phyloP scores from a whole-genome alignment of 202 grass and related monocot species.

The Saccharum hybrid region DNA sequence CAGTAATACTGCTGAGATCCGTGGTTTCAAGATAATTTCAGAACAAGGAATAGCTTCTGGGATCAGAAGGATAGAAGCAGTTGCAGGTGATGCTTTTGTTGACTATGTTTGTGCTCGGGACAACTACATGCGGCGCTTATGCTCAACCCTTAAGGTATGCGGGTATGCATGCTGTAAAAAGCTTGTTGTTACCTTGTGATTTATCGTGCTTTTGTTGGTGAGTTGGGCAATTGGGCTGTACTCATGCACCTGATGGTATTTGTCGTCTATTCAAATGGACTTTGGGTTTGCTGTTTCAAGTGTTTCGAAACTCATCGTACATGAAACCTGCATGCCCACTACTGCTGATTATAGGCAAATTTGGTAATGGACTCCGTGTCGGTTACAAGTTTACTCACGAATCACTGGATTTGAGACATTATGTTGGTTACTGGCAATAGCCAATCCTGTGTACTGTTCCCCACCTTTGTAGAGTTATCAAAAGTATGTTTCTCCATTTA shows the following conservation, averaged over 20 bases:
- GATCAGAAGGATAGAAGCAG: slow-evolving; percentile 89
- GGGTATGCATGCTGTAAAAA: slow-evolving; percentile 18
- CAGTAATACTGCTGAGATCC: slow-evolving; percentile 82
- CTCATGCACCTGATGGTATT: not conserved
- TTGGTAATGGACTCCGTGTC: not conserved
- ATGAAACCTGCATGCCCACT: slow-evolving; percentile 1
- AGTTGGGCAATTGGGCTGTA: not conserved
- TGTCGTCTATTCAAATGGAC: slow-evolving; percentile 22
- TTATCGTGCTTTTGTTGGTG: slow-evolving; percentile 9
- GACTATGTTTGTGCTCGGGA: slow-evolving; percentile 88
- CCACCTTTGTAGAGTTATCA: not conserved
- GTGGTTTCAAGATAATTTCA: slow-evolving; percentile 94
- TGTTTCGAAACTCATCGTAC: not conserved
- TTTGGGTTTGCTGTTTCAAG: slow-evolving; percentile 23
- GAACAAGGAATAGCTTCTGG: slow-evolving; percentile 99
- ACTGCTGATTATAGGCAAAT: slow-evolving; percentile 3
- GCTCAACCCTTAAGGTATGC: slow-evolving; percentile 79
- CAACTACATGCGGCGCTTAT: slow-evolving; percentile 81
- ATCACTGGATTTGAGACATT: slow-evolving; percentile 2
- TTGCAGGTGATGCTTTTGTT: slow-evolving; percentile 93
- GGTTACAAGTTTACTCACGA: not conserved
- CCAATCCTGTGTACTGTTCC: not conserved
- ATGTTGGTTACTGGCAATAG: slow-evolving; percentile 8
- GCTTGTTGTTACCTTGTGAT: slow-evolving; percentile 6
- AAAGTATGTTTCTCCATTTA: not conserved